Base-by-base conservation (phyloP, 2,329 filamentous ascomycete genomes). In the Paecilomyces dactylethromorphus region DNA sequence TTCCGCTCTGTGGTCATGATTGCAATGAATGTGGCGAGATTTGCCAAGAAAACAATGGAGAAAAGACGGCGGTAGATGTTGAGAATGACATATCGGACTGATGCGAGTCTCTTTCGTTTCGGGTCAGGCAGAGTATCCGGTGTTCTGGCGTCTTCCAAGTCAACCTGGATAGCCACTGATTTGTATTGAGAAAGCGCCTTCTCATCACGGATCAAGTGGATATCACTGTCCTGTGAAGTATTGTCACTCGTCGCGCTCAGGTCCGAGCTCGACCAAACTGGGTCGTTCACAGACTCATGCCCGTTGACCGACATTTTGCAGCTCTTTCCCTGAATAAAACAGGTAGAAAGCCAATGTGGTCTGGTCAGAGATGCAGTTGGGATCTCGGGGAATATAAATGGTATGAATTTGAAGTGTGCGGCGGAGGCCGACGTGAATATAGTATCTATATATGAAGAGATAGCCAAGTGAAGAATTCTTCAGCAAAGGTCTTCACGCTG, bases 61-160 rank as follows among this genome's bases (percentile, higher is more conserved):
- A 78, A 78, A 4, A 79, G 74, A 7, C 76, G 72, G 11, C 75
- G 74, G 62, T 79, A 79, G 18, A 78, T 66, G 58, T 72, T 71
- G 58, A 78, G 66, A 39, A 73, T 59, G 33, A 68, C 68, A 62
- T 70, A 78, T 32, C 75, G 70, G 53, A 75, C 57, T 18, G 66
- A 67, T 29, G 71, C 66, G 55, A 73, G 61, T 32, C 62, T 56
- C 55, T 67, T 70, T 22, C 54, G 58, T 45, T 64, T 59, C 33
- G 60, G 59, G 18, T 29, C 13, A 10, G 57, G 61, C 58, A 72
- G 71, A 5, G 70, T 52, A 29, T 29, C 50, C 22, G 50, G 39
- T 18, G 39, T 45, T 45, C 39, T n/a, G 11, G 39, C n/a, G 39
- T 18, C 67, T 58, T 73, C 71, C 13, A 73, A 59, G 54, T 73